phyloP scores from a whole-genome alignment of 2,329 filamentous ascomycete species.

The Didymella pomorum region DNA sequence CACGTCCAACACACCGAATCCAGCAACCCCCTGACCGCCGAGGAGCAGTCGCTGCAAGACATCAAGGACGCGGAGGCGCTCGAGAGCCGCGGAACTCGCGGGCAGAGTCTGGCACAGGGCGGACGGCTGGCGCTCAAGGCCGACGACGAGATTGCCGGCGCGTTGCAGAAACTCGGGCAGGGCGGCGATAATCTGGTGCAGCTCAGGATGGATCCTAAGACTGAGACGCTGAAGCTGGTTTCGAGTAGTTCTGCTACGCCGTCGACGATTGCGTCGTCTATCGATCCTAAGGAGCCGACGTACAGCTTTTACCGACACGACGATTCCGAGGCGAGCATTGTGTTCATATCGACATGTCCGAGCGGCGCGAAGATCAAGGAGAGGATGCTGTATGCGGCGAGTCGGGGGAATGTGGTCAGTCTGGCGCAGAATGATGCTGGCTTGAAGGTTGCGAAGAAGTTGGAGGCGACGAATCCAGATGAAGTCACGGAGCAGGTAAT shows the following conservation, averaged over 20 bases:
- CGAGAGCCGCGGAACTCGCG: constrained; percentile 73
- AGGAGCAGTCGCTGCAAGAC: constrained; percentile 74
- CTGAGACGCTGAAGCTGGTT: constrained; percentile 74
- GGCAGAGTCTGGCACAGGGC: constrained; percentile 51
- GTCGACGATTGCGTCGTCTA: constrained; percentile 64
- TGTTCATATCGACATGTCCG: constrained; percentile 87
- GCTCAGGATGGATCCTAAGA: constrained; percentile 75
- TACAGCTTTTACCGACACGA: constrained; percentile 81
- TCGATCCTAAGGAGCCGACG: constrained; percentile 74
- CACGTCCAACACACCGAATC: constrained; percentile 71
- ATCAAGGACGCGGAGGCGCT: constrained; percentile 79
- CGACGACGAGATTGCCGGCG: constrained; percentile 68
- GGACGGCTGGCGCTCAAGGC: constrained; percentile 61
- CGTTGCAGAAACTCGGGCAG: constrained; percentile 66
- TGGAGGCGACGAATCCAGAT: constrained; percentile 69
- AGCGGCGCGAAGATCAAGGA: constrained; percentile 77
- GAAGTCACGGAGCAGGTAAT: constrained; percentile 75
- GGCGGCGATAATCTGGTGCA: constrained; percentile 66
- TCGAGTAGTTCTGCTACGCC: constrained; percentile 66
- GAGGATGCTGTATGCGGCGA: constrained; percentile 82
- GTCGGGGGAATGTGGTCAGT: constrained; percentile 66
- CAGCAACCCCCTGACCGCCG: constrained; percentile 77
- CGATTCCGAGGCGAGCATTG: constrained; percentile 63
- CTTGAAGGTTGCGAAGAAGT: constrained; percentile 71
- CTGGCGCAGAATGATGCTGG: constrained; percentile 72